phyloP scores from a whole-genome alignment of 768 basidiomycete genomes.

The Boletus patriciae region DNA sequence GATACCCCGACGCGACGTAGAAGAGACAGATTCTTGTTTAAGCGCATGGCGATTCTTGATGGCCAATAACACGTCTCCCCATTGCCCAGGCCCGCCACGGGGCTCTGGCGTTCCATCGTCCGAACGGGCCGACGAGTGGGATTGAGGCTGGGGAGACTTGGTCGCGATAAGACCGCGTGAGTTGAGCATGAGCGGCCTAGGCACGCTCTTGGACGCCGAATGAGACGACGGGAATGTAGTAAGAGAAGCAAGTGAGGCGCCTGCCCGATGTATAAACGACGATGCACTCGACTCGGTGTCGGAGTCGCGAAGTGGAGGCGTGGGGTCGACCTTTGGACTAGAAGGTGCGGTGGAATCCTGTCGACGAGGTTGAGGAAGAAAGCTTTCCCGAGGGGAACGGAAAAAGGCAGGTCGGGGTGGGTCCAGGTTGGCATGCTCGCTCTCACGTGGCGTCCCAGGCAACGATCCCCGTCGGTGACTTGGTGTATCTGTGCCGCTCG shows the following conservation, averaged over 20 bases:
- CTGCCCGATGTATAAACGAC: conserved; percentile 40
- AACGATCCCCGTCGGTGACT: conserved; percentile 41
- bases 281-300: conserved; percentile 15
- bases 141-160: conserved; percentile 20
- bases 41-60: conserved; percentile 36
- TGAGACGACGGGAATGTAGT: conserved; percentile 38
- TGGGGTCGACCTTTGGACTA: conserved; percentile 28
- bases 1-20: no score
- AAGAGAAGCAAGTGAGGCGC: conserved; percentile 44
- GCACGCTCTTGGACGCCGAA: conserved; percentile 49
- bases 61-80: conserved; percentile 48
- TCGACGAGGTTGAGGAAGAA: conserved; percentile 40
- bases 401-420: conserved; percentile 61
- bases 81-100: conserved; percentile 36
- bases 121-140: conserved; percentile 31
- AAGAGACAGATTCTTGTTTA: conserved; percentile 59
- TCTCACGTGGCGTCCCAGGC: conserved; percentile 38
- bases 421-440: conserved; percentile 40
- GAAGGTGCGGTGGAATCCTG: conserved; percentile 29
- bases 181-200: conserved; percentile 65
- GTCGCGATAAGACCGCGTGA: conserved; percentile 46
- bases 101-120: conserved; percentile 37
- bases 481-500: background rate
- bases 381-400: conserved; percentile 56
- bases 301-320: conserved; percentile 20